Percentiles rank a stretch among this genome's conserved stretches.
phyloP scores from a whole-genome alignment of 2,329 filamentous ascomycete species.

The Alternaria longipes region DNA sequence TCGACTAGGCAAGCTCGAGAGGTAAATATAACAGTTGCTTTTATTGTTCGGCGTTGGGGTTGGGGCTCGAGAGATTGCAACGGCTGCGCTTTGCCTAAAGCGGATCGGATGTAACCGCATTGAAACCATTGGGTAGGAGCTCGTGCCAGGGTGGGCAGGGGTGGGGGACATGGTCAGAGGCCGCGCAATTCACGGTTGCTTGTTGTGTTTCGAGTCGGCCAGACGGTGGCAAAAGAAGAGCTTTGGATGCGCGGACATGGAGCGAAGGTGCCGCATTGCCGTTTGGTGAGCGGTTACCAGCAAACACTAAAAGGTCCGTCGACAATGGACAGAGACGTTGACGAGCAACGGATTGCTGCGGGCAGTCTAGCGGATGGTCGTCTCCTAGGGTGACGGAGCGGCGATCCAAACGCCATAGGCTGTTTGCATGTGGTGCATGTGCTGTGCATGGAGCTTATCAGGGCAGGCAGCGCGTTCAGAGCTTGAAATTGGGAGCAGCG shows the following conservation, averaged over 20 bases:
- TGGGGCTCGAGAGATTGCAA: conserved; percentile 14
- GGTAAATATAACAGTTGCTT: conserved; percentile 9
- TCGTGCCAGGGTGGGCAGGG: conserved; percentile 11
- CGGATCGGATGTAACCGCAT: conserved; percentile 16
- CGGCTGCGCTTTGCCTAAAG: conserved; percentile 16
- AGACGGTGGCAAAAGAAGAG: conserved; percentile 3
- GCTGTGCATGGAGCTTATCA: conserved; percentile 6
- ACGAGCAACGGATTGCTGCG: conserved; percentile 1
- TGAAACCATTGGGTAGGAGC: conserved; percentile 15
- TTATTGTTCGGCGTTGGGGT: conserved; percentile 13
- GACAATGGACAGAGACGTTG: conserved; percentile 8
- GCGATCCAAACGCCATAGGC: conserved; percentile 10
- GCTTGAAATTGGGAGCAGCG: conserved; percentile 13
- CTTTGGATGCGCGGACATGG: neutral
- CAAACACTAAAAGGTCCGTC: conserved; percentile 3
- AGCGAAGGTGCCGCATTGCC: conserved; percentile 4
- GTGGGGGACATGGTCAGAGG: conserved; percentile 7
- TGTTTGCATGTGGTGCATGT: neutral
- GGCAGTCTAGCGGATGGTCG: conserved; percentile 13
- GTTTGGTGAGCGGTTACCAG: conserved; percentile 1
- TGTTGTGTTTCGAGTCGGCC: conserved; percentile 17
- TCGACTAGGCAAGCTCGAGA: conserved; percentile 1
- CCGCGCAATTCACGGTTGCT: conserved; percentile 22
- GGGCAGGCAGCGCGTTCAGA: conserved; percentile 3
- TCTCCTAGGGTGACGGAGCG: conserved; percentile 14